Base-by-base conservation (phyloP, 2,329 filamentous ascomycete genomes). In the Ophiostoma angusticollis region DNA sequence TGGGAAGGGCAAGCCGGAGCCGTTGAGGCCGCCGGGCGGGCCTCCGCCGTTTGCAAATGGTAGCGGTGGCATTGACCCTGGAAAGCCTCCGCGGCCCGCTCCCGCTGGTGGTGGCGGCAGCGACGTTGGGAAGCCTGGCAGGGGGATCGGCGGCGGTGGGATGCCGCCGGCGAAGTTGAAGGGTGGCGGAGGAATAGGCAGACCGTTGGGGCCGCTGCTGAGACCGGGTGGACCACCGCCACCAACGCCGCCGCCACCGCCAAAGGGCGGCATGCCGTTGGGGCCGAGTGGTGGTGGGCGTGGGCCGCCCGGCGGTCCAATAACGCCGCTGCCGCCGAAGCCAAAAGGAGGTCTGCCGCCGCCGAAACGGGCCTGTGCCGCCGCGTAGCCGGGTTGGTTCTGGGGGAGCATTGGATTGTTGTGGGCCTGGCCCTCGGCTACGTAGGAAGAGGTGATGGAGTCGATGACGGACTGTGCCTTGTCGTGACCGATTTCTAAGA, bases 401-500 rank as follows among this genome's bases (percentile, higher is more conserved):
- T 78, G 74, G 9, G 68, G 72, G 35, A 89, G 75, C 76, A 91
- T 85, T 37, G 83, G 87, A 60, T 93, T 95, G 45, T 77, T 76
- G 54, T 78, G 76, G 47, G 80, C 78, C 60, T 95, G 86, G 53
- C 91, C 91, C 64, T 93, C 91, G 50, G 85, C 43, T 47, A 84
- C 84, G 65, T 98, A 96, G 28, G 87, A 94, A 31, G 79, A 84
- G 30, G 91, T 96, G 62, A 98, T 98, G 52, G 82, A 89, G 65
- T 98, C 91, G 58, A 98, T 98, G 52, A 98, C 91, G 35, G 83
- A 91, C 63, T 98, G 91, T 43, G 91, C 89, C 66, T 96, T 94
- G 64, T 96, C 91, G 62, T 95, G 89, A 34, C 89, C 91, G 59
- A 98, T 96, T 67, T 96, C 84, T 89, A 31, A 18, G 29, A 24